Evolutionary conservation across 2,329 filamentous ascomycete species (phyloP).

Genomic region (Rhexocercosporidium sp.): DNA sequence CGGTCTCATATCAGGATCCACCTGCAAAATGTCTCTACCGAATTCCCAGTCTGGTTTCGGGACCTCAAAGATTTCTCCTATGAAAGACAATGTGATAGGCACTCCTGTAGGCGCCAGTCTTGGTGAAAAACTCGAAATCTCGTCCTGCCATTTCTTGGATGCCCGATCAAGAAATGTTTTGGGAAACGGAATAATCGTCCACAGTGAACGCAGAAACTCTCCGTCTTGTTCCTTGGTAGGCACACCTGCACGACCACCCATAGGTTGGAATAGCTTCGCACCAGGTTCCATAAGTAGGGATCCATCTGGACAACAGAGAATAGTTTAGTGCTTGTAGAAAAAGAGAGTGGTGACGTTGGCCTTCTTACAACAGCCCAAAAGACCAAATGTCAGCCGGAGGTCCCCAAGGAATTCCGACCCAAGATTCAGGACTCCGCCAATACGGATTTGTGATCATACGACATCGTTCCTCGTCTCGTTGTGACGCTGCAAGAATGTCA

Average conservation of each 20-base stretch:
- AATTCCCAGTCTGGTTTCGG: constrained; percentile 20
- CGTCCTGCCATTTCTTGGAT: constrained; percentile 15
- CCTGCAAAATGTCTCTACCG: constrained; percentile 19
- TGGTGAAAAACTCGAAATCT: constrained; percentile 21
- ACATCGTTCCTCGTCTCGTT: constrained; percentile 9
- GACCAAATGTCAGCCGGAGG: constrained; percentile 22
- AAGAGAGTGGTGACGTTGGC: constrained; percentile 10
- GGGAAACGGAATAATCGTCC: constrained; percentile 18
- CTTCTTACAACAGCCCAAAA: constrained; percentile 23
- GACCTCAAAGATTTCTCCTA: constrained; percentile 18
- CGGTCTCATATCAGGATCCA: constrained; percentile 22
- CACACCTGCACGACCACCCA: constrained; percentile 18
- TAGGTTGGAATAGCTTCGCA: constrained; percentile 22
- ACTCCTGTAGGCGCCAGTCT: constrained; percentile 17
- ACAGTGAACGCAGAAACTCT: constrained; percentile 17
- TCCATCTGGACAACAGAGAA: constrained; percentile 14
- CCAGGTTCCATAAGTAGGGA: constrained; percentile 25
- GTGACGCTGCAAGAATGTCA: constrained; percentile 18
- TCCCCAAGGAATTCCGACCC: constrained; percentile 21
- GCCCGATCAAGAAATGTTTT: constrained; percentile 14
- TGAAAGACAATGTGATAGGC: constrained; percentile 20
- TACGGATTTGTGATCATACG: constrained; percentile 22
- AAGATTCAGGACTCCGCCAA: constrained; percentile 26
- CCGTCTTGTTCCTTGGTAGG: constrained; percentile 17
- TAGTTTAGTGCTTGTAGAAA: constrained; percentile 8